Evolutionary conservation across 331 rosid species (phyloP), one percentile per base, ranked within the genome.

Genomic region (Quercus lobata): DNA sequence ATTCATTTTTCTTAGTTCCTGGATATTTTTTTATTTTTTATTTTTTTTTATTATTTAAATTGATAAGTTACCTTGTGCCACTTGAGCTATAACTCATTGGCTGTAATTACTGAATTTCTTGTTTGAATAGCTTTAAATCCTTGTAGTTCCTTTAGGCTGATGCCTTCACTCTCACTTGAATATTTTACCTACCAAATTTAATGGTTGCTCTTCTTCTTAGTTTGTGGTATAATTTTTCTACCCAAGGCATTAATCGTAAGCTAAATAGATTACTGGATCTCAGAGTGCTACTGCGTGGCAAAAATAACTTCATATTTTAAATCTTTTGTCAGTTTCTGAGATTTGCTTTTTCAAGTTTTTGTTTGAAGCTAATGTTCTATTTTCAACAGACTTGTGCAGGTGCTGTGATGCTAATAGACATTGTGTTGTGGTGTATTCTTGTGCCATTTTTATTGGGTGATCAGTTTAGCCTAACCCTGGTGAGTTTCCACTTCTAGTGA

Each of bases 341-440:
- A 46, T 15, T 18, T 15, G 18, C 6, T 18, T 68, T 66, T 68
- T 34, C 44, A 29, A 68, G 27, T n/a, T 68, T 68, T n/a, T 18
- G 24, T 68, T 68, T 34, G 27, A 68, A 35, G 25, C 72, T 68
- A 68, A 68, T 68, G n/a, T 34, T 65, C 24, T 7, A 19, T 35
- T 63, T 29, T 68, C 69, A 41, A 79, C 77, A 89, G 93, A 85
- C 88, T 82, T 85, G 86, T 81, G 89, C 89, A 69, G 93, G 93
- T 46, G 91, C 93, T 61, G 89, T 74, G 46, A 78, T 78, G 53
- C 49, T 78, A 56, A 78, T 83, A 19, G 82, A 78, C 68, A 10
- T 78, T 10, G 80, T 83, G 69, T 78, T 78, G 74, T 83, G 86
- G 86, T 46, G 76, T 57, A 76, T 83, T 14, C 75, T 83, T 44